Evolutionary conservation across 495 filamentous ascomycete genomes (phyloP), one percentile per base, ranked within the genome.

Genomic region (Pyrenopolyporus hunteri): DNA sequence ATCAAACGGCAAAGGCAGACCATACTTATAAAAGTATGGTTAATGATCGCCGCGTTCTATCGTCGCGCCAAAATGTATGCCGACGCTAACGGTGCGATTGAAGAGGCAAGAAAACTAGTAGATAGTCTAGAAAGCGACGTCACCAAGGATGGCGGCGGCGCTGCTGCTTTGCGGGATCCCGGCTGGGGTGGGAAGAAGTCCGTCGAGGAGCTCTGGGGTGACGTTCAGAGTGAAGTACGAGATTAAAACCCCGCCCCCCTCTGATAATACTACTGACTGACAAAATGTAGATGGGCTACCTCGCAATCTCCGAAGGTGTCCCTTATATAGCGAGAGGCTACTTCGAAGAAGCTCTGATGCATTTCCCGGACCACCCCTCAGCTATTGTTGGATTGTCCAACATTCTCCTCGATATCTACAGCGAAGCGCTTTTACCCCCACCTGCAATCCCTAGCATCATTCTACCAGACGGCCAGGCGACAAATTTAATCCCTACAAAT

Each of bases 41-140:
- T 97, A 9, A 87, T 92, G 57, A 92, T 96, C 42, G 87, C 90
- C 2, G 87, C 87, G 0, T 84, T 97, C 48, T 98, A 98, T 66
- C 85, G 92, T 19, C 84, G 91, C 39, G 91, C 93, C 8, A 85
- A 80, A 1, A 84, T 93, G 71, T 83, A 84, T 33, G 85, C 89
- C 1, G 92, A 98, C 70, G 88, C 90, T 1, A 80, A 81, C 33
- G 88, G 86, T 43, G 91, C 94, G 1, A 85, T 91, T 35, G 80
- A 85, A 25, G 94, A 98, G 74, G 94, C 93, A n/a, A 73, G 76
- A 29, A 89, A 85, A 60, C 80, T 93, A 16, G 83, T 87, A 4
- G 76, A 81, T 54, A 56, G 50, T 2, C 67, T 89, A 40, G 83
- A 88, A 68, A 44, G 51, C 7, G 84, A 87, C 10, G 71, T 83